A percentile compares a stretch with the other conserved stretches of the same genome.
Evolutionary conservation across 371 early-diverging fungal genomes (phyloP).

Genomic region (Mortierella sp.): DNA sequence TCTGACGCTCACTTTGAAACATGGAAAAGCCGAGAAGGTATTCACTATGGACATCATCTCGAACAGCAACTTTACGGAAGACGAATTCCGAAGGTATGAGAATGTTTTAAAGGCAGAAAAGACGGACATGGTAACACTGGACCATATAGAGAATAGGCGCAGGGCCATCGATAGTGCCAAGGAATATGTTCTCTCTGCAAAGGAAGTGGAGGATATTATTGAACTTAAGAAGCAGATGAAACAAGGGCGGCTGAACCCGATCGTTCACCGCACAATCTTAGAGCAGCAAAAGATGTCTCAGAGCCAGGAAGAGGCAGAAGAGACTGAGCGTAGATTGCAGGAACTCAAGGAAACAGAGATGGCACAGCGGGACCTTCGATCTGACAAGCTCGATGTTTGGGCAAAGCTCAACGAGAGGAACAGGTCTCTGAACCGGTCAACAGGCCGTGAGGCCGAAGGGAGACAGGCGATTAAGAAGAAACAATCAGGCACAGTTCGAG

Average conservation of each 20-base stretch:
- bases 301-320: conserved; percentile 32
- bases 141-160: conserved; percentile 67
- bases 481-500: conserved; percentile 18
- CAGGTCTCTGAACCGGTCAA: conserved; percentile 37
- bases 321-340: conserved; percentile 37
- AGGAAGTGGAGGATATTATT: conserved; percentile 66
- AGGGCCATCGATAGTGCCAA: conserved; percentile 70
- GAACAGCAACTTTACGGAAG: conserved; percentile 73
- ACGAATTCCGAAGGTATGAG: conserved; percentile 74
- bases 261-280: conserved; percentile 39
- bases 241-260: conserved; percentile 63
- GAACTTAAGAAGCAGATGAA: conserved; percentile 68
- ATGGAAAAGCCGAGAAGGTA: conserved; percentile 74
- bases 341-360: conserved; percentile 53
- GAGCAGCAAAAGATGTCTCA: conserved; percentile 42
- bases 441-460: conserved; percentile 48
- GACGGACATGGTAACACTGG: conserved; percentile 61
- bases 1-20: conserved; percentile 70
- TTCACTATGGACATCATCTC: conserved; percentile 85
- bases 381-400: conserved; percentile 63
- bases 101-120: conserved; percentile 65
- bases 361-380: conserved; percentile 36
- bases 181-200: conserved; percentile 75
- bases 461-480: conserved; percentile 25
- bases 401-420: conserved; percentile 64